Conservation (phyloP, 2,329 filamentous ascomycete species). For the Phialocephala subalpina region DNA sequence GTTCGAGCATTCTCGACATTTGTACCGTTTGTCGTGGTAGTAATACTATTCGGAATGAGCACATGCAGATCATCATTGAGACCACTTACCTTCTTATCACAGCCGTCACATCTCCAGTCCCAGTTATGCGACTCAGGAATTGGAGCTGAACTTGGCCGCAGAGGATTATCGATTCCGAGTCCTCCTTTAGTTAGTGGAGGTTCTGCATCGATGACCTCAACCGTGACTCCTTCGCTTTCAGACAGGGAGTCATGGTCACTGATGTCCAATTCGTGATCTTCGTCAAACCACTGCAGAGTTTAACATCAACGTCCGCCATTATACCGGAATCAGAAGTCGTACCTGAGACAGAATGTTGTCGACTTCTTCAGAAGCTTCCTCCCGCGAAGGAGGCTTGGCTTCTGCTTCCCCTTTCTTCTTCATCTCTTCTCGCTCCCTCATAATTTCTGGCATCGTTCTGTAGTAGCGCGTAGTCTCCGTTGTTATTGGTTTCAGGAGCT, state of each 20-base stretch:
- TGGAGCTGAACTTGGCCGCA: background rate
- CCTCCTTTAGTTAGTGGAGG: background rate
- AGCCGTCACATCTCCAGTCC: slow-evolving; percentile 26
- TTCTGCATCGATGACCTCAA: background rate
- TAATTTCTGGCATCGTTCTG: background rate
- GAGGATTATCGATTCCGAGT: background rate
- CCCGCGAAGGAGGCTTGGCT: background rate
- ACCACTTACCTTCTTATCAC: slow-evolving; percentile 17
- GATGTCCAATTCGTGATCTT: background rate
- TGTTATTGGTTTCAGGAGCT: background rate
- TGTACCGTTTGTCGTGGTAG: slow-evolving; percentile 14
- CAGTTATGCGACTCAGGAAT: slow-evolving; percentile 9
- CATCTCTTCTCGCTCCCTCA: background rate
- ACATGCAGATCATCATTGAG: background rate
- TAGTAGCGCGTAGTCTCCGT: background rate
- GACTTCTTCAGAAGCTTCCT: slow-evolving; percentile 11
- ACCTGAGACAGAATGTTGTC: slow-evolving; percentile 11
- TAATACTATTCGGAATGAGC: slow-evolving; percentile 10
- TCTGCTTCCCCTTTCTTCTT: background rate
- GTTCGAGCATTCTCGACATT: slow-evolving; percentile 17
- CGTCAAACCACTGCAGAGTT: slow-evolving; percentile 9
- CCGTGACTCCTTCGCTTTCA: background rate
- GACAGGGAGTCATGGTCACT: background rate
- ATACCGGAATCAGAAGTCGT: too few species aligned
- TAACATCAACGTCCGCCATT: background rate